Evolutionary conservation across 148 eudicot species (phyloP), one percentile per base, ranked within the genome.

Genomic region (Chenopodium formosanum): DNA sequence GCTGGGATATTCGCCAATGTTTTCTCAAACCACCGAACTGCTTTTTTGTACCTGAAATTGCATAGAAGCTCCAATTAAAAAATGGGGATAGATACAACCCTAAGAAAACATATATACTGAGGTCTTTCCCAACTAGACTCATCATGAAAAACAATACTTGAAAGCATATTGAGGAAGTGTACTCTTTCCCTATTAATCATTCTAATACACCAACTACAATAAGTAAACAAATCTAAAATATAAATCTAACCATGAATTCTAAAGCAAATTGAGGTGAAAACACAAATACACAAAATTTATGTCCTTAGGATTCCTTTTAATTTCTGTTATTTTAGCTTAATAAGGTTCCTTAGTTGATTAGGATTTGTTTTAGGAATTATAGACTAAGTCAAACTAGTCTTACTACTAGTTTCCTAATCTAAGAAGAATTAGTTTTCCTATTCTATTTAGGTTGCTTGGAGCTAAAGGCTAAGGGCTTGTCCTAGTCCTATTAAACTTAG

Each of bases 1-100:
- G 95, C 89, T 65, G 97, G 94, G 81, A 92, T 78, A 77, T 63
- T 89, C 63, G 88, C 84, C 88, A 95, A 84, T 74, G 98, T 95
- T 82, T 89, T 90, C 92, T 95, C 92, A 88, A 95, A 92, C 98
- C 98, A 95, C 86, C 87, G 85, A 70, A 90, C 97, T 60, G 97
- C 92, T 73, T 88, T 93, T 72, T 91, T 87, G 84, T 93, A 93
- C 91, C 98, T 95, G 88, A 83, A 85, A 81, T 76, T 65, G 73
- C 64, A 74, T 79, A 70, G 72, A 58, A 29, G 71, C 31, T 71
- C 62, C 47, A 74, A 47, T 11, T 68, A 34, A 69, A 70, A 40
- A 23, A 79, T 4, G 40, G 29, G 70, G 70, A 46, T 83, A 62
- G 1, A 37, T 22, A 17, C 7, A 78, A 37, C 7, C 67, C 25